Evolutionary conservation across 2,329 filamentous ascomycete species (phyloP).

Genomic region (Sporothrix phasma): DNA sequence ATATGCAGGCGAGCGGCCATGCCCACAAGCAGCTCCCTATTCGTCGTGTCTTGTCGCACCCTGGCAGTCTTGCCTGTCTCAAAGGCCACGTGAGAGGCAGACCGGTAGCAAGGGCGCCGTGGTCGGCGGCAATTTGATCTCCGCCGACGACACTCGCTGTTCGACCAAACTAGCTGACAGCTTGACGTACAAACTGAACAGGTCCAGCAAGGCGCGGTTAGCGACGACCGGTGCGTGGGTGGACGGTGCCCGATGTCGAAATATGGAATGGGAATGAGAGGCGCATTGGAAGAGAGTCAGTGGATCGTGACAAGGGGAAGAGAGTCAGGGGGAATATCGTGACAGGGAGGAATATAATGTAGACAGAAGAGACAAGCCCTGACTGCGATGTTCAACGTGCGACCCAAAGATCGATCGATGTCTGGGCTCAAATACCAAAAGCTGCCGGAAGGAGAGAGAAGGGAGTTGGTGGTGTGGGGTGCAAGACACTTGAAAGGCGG

Average conservation of each 20-base stretch:
- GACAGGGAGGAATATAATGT: neutral
- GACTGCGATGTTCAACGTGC: neutral
- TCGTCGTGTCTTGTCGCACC: neutral
- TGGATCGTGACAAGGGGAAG: neutral
- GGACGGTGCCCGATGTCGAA: neutral
- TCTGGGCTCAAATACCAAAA: neutral
- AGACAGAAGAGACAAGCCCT: neutral
- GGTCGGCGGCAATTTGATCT: neutral
- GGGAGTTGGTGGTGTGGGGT: neutral
- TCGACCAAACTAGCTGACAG: neutral
- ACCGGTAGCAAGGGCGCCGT: neutral
- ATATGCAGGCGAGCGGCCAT: neutral
- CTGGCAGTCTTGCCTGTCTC: too few relatives aligned
- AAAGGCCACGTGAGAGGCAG: neutral
- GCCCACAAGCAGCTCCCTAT: neutral
- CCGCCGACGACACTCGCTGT: neutral
- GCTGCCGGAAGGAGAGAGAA: neutral
- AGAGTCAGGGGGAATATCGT: neutral
- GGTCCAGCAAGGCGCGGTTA: constrained; percentile 1
- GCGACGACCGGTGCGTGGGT: neutral
- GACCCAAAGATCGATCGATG: neutral
- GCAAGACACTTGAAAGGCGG: neutral
- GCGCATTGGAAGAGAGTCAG: neutral
- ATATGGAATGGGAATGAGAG: neutral
- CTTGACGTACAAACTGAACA: neutral